These are phyloP conservation scores for Lagenidium sp. DNA, from an alignment of 352 stramenopile species.

Conservation along the genomic window DNA sequence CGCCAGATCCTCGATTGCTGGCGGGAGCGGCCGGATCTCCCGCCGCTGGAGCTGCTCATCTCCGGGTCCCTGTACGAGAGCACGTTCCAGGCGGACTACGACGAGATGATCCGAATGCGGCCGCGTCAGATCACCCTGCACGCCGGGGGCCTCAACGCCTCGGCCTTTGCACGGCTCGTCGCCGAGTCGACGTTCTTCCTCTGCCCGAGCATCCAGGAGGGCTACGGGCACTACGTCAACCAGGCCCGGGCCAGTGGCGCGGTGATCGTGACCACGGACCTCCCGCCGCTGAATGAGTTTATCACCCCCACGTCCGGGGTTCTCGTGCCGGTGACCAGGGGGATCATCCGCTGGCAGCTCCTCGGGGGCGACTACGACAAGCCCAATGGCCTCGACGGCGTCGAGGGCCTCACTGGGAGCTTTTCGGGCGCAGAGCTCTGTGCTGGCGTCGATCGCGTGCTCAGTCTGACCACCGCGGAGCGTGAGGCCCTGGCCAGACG, in stretches of 20 bases:
- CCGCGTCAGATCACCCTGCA: constrained; percentile 20
- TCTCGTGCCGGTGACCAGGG: constrained; percentile 25
- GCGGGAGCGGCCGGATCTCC: constrained; percentile 28
- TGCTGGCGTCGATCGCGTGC: constrained; percentile 35
- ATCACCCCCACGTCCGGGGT: constrained; percentile 31
- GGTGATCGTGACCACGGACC: constrained; percentile 33
- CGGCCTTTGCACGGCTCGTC: constrained; percentile 40
- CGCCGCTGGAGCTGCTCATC: constrained; percentile 39
- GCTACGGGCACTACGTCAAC: constrained; percentile 61
- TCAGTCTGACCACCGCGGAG: constrained; percentile 33
- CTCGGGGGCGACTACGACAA: constrained; percentile 35
- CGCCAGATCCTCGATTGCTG: constrained; percentile 37
- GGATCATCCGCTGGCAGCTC: constrained; percentile 30
- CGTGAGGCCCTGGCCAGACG: constrained; percentile 27
- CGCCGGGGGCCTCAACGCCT: constrained; percentile 17
- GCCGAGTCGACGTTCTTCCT: constrained; percentile 39
- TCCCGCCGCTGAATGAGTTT: constrained; percentile 53
- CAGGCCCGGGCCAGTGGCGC: constrained; percentile 30
- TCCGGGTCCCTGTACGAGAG: constrained; percentile 27
- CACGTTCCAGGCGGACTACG: constrained; percentile 12
- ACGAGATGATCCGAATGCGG: too few relatives aligned
- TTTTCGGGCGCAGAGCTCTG: constrained; percentile 34
- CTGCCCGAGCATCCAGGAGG: constrained; percentile 44
- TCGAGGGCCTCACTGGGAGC: constrained; percentile 30
- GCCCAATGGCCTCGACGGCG: constrained; percentile 34